A percentile compares a stretch with the other conserved stretches of the same genome.
Evolutionary conservation across 441 rosid species (phyloP).

Genomic region (Codiaeum variegatum): DNA sequence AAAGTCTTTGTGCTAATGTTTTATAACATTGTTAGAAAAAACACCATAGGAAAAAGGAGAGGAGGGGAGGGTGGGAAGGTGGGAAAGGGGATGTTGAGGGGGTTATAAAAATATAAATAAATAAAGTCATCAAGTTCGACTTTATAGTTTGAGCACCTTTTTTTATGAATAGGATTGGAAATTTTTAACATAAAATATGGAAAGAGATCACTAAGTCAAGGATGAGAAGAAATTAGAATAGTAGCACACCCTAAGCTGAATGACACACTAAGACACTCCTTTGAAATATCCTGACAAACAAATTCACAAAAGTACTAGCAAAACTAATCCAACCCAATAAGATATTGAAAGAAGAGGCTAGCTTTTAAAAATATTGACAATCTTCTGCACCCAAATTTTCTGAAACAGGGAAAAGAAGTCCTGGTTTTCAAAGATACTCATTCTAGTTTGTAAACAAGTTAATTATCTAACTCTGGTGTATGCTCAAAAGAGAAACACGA

Average conservation of each 20-base stretch:
- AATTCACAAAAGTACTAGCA: not conserved
- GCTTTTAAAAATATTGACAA: not conserved
- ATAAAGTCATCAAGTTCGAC: not conserved
- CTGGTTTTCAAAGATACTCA: not conserved
- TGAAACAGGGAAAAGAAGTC: not conserved
- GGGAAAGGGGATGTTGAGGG: too few relatives aligned
- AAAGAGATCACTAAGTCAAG: not conserved
- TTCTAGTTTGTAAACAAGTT: not conserved
- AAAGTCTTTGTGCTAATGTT: not conserved
- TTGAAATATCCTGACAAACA: not conserved
- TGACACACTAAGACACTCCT: not conserved
- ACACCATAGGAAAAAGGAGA: not conserved
- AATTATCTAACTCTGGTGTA: not conserved
- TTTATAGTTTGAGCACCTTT: not conserved
- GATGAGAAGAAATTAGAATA: not conserved
- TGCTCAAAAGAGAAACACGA: not conserved
- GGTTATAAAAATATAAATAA: not conserved
- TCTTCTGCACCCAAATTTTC: not conserved
- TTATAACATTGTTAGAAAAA: not conserved
- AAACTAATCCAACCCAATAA: not conserved
- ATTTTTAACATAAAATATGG: not conserved
- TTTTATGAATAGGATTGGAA: not conserved
- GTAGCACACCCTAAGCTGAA: not conserved
- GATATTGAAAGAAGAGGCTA: not conserved
- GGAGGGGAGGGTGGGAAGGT: too few relatives aligned